Conservation (phyloP, 2,329 filamentous ascomycete genomes). For the Fusarium domesticum region DNA sequence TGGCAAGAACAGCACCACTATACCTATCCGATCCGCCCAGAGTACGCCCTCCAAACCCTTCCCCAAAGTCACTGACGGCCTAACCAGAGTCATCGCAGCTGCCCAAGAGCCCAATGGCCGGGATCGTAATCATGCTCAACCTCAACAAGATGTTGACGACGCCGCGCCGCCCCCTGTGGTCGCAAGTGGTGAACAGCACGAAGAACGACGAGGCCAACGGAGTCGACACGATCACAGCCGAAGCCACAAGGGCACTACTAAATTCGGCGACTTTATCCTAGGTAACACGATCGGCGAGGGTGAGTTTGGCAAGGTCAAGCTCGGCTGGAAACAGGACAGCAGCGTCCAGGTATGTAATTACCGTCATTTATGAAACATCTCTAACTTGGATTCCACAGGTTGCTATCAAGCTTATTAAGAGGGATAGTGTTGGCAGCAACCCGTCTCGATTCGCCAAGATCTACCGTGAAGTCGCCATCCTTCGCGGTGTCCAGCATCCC, state of each 20-base stretch:
- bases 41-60: constrained; percentile 53
- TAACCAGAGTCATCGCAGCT: constrained; percentile 65
- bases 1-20: constrained; percentile 36
- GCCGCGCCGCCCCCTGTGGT: constrained; percentile 46
- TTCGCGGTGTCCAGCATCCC: constrained; percentile 82
- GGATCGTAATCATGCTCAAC: constrained; percentile 26
- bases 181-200: constrained; percentile 43
- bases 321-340: constrained; percentile 96
- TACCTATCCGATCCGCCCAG: constrained; percentile 47
- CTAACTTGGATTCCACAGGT: constrained; percentile 55
- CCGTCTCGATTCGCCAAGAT: constrained; percentile 91
- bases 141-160: constrained; percentile 37
- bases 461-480: constrained; percentile 91
- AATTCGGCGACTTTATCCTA: constrained; percentile 93
- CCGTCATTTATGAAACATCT: background rate
- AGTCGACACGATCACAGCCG: constrained; percentile 58
- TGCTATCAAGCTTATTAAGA: constrained; percentile 95
- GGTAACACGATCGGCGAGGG: constrained; percentile 96
- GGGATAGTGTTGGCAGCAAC: constrained; percentile 85
- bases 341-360: constrained; percentile 64
- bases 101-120: constrained; percentile 33
- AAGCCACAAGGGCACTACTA: constrained; percentile 64
- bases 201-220: constrained; percentile 48
- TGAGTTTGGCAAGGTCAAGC: constrained; percentile 97
- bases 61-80: constrained; percentile 74